A percentile compares a stretch with the other conserved stretches of the same genome.
phyloP scores from a whole-genome alignment of 2,329 filamentous ascomycete genomes.

The Verticillium alfalfae region DNA sequence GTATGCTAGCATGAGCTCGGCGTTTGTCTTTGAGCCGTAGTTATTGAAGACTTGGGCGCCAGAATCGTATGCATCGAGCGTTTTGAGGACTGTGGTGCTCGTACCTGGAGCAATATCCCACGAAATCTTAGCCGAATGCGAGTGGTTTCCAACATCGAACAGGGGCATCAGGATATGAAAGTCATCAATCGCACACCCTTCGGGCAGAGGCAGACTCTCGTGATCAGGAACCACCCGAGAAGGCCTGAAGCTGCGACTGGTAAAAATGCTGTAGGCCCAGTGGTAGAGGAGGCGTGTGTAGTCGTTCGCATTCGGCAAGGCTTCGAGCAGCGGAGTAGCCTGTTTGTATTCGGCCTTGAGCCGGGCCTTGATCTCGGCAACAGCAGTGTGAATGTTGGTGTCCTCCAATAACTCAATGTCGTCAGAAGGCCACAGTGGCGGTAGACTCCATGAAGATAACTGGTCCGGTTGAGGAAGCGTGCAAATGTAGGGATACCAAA shows the following conservation, averaged over 20 bases:
- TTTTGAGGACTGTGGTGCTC: conserved; percentile 18
- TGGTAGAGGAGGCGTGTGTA: conserved; percentile 49
- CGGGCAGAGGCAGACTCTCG: conserved; percentile 21
- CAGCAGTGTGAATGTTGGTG: conserved; percentile 45
- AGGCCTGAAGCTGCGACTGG: conserved; percentile 59
- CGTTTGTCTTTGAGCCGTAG: conserved; percentile 70
- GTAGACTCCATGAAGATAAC: conserved; percentile 44
- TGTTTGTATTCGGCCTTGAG: conserved; percentile 40
- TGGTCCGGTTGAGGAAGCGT: conserved; percentile 59
- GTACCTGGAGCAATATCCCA: conserved; percentile 48
- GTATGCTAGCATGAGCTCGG: conserved; percentile 61
- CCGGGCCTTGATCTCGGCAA: conserved; percentile 39
- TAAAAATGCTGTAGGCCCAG: conserved; percentile 62
- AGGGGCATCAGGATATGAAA: conserved; percentile 66
- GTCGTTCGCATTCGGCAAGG: conserved; percentile 19
- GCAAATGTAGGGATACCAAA: conserved; percentile 64
- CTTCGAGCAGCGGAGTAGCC: conserved; percentile 24
- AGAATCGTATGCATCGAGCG: conserved; percentile 38
- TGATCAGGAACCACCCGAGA: conserved; percentile 45
- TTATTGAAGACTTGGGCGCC: conserved; percentile 63
- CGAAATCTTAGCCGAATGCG: conserved; percentile 49
- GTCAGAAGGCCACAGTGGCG: conserved; percentile 57
- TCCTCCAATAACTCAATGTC: conserved; percentile 53
- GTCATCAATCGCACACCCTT: conserved; percentile 44
- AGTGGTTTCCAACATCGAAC: conserved; percentile 69